These are phyloP conservation scores for Phaeotremella skinneri DNA, from an alignment of 768 basidiomycete genomes.

Conservation along the genomic window DNA sequence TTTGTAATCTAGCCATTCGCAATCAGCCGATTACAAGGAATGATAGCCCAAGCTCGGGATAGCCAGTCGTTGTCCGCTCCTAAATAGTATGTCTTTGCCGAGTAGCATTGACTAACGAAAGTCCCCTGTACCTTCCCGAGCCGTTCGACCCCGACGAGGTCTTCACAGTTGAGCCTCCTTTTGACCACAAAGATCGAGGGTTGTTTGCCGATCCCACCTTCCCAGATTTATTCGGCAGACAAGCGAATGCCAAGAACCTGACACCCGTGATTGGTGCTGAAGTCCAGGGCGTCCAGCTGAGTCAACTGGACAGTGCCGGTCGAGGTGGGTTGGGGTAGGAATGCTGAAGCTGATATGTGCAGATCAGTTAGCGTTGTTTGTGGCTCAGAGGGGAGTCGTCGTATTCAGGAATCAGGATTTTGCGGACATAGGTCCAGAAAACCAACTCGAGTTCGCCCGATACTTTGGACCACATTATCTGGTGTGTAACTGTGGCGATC, in stretches of 20 bases:
- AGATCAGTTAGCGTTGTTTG: not conserved
- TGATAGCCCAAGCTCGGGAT: too few species aligned
- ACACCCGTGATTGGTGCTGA: constrained; percentile 10
- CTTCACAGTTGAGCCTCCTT: too few species aligned
- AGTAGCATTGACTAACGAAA: too few species aligned
- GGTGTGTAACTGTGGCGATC: too few species aligned
- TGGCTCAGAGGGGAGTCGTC: not conserved
- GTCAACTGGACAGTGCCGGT: too few species aligned
- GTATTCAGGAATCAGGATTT: constrained; percentile 7
- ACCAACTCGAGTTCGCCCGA: not conserved
- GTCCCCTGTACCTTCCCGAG: too few species aligned
- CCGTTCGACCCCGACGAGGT: too few species aligned
- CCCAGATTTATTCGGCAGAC: constrained; percentile 6
- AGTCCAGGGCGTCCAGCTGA: constrained; percentile 2
- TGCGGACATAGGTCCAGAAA: not conserved
- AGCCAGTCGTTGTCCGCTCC: too few species aligned
- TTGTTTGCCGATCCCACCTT: constrained; percentile 10
- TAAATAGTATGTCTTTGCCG: too few species aligned
- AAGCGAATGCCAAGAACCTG: constrained; percentile 1
- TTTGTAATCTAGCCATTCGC: too few species aligned
- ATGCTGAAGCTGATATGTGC: not conserved
- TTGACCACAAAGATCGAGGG: constrained; percentile 14
- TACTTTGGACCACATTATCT: constrained; percentile 3
- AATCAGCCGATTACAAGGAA: too few species aligned
- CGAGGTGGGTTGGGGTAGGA: too few species aligned